Base-by-base conservation (phyloP, 106 monocot species). In the Cymbidium sinense region DNA sequence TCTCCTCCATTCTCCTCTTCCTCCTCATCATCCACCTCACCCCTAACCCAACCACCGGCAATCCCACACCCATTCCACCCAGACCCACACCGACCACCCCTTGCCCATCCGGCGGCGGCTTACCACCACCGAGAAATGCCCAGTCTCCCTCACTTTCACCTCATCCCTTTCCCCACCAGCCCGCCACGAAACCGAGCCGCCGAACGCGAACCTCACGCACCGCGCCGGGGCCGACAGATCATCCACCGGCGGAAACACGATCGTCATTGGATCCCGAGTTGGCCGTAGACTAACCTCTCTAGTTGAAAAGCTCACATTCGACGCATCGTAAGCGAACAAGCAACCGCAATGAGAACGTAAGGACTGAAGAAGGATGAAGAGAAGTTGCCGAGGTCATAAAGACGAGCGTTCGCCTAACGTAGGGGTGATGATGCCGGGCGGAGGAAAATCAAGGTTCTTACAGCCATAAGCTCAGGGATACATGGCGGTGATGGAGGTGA, bases 321-420 rank as follows among this genome's bases (percentile, higher is more conserved):
- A 78, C 0, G 33, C 78, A 31, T 83, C 83, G 70, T 82, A 89
- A 17, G 89, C 86, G 3, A 81, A 43, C 83, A 41, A 3, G 79
- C 84, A 12, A 89, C 1, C 6, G 86, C 39, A 1, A 76, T 37
- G 11, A 81, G 77, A 6, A 33, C 21, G 71, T 81, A 50, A 13
- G 70, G 35, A 84, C 55, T 0, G 47, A 13, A 80, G 71, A 77
- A 86, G 17, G 74, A 36, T 51, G 70, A 23, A n/a, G 86, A 84
- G 70, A 73, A 23, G 44, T 84, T 80, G 62, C 82, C 77, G 61
- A 79, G 50, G 64, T 80, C 55, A 35, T 83, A 62, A 69, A 76
- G 34, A 86, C 79, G 29, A 86, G n/a, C 35, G 72, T 19, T 39
- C 83, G 58, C 54, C 35, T 29, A 0, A 36, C 64, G 0, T 36